These are phyloP conservation scores for Phyllostachys edulis DNA, from an alignment of 176 grass and related monocot genomes.

Conservation along the genomic window DNA sequence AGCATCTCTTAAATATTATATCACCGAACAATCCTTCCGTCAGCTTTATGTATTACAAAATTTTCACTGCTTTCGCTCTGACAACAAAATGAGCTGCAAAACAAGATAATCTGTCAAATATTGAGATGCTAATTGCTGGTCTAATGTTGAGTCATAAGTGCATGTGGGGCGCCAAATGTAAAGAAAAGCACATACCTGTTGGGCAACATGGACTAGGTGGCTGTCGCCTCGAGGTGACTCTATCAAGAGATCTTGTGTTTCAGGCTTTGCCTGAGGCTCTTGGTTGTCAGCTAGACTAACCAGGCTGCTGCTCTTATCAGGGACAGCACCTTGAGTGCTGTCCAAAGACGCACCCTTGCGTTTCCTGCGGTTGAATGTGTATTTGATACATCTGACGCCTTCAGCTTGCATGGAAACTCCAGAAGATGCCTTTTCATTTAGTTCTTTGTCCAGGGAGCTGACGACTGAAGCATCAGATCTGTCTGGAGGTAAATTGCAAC, in stretches of 20 bases:
- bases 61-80: conserved; percentile 51
- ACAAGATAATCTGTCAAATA: conserved; percentile 12
- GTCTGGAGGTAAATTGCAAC: conserved; percentile 34
- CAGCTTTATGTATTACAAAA: conserved; percentile 35
- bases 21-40: conserved; percentile 17
- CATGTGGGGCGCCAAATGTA: not conserved
- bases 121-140: not conserved
- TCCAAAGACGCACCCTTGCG: conserved; percentile 53
- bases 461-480: conserved; percentile 34
- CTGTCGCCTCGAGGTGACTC: conserved; percentile 61
- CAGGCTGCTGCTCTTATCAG: conserved; percentile 38
- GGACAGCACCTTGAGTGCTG: conserved; percentile 33
- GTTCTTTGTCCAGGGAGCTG: conserved; percentile 34
- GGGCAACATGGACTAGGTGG: conserved; percentile 75
- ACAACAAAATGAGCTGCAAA: conserved; percentile 94
- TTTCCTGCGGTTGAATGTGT: conserved; percentile 89
- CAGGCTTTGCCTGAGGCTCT: conserved; percentile 24
- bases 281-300: conserved; percentile 30
- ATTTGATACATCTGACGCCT: conserved; percentile 64
- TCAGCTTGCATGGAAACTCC: conserved; percentile 48
- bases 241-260: conserved; percentile 35
- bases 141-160: conserved; percentile 24
- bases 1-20: conserved; percentile 6
- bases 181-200: conserved; percentile 61
- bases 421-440: conserved; percentile 23